Base-by-base conservation (phyloP, 768 basidiomycete genomes). In the Russula dissimulans region DNA sequence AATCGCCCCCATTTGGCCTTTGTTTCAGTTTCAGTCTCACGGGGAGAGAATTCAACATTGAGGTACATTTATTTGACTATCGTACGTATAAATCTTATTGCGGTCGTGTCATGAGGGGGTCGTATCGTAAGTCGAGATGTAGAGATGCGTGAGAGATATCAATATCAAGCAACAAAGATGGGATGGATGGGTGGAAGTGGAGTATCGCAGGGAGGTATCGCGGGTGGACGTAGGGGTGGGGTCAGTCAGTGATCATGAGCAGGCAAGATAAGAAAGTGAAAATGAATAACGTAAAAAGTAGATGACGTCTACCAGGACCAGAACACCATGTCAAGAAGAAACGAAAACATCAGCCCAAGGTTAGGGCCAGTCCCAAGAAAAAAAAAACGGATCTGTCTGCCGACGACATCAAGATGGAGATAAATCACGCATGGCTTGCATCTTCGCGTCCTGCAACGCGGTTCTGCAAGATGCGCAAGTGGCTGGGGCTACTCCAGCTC, bases 401-500 rank as follows among this genome's bases (percentile, higher is more conserved):
- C 48, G 15, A 38, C 18, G 14, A 38, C 34, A 36, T 7, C 34
- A 36, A 36, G 17, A n/a, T 7, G 22, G 1, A 18, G 1, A 2
- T 15, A 44, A 5, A 36, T 62, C 56, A 65, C 11, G 55, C 31
- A 15, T 52, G 62, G 36, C 59, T 55, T 15, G 43, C 12, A 10
- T 14, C 31, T 8, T 60, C 55, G 10, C 49, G 58, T 8, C 59
- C 65, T 22, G 44, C 41, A 3, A 65, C 44, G 0, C 62, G 62
- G 7, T 53, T 65, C 50, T 64, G 63, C 6, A 66, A 50, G 26
- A 47, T 26, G 9, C 41, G 63, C 43, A 66, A 26, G 34, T 66
- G 65, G n/a, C 17, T 42, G 1, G 59, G 63, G 9, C 54, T 65
- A 8, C 59, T 46, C 65, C 65, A 66, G 26, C 63, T 39, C n/a